Evolutionary conservation across 164 flowering plant genomes (phyloP), one percentile per base, ranked within the genome.

Genomic region (Chimonanthus praecox): DNA sequence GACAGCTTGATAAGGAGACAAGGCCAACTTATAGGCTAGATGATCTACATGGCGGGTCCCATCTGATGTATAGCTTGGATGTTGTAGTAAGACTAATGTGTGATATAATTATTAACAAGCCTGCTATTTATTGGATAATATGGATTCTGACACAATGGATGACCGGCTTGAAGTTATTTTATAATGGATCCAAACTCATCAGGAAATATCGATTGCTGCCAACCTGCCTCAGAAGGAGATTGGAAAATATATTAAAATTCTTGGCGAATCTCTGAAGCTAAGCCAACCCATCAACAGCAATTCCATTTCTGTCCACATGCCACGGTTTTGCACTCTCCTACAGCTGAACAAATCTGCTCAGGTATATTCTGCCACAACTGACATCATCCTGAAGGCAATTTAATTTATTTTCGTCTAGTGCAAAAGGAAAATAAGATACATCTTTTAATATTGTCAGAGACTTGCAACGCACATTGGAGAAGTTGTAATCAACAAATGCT

Each of bases 391-490:
- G 15, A 54, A 16, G 15, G n/a, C 4, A 54, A 54, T 54, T 33
- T 33, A 4, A 62, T 18, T 62, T 58, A 43, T 63, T 63, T 18
- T 9, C 9, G 21, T 20, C 44, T 33, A n/a, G 10, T 18, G 33
- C 18, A 63, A 33, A 44, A 63, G 8, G 44, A 44, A 63, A 63
- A n/a, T 18, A 63, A 1, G 10, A 16, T 63, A 63, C 65, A 63
- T 6, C 47, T 15, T 45, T 13, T 66, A 15, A 10, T 66, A 15
- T 43, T 76, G 68, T 63, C 82, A 95, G 99, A 94, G 90, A 65
- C 86, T 95, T 73, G 99, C 98, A n/a, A 92, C 99, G 68, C 98
- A 95, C 80, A 93, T 95, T 74, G 99, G 99, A 64, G 99, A 95
- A 75, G 99, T 95, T 5, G 98, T 95, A 64, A 89, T 93, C 83